Conservation (phyloP, 1,284 basidiomycete species). For the Polyporus tsugae region DNA sequence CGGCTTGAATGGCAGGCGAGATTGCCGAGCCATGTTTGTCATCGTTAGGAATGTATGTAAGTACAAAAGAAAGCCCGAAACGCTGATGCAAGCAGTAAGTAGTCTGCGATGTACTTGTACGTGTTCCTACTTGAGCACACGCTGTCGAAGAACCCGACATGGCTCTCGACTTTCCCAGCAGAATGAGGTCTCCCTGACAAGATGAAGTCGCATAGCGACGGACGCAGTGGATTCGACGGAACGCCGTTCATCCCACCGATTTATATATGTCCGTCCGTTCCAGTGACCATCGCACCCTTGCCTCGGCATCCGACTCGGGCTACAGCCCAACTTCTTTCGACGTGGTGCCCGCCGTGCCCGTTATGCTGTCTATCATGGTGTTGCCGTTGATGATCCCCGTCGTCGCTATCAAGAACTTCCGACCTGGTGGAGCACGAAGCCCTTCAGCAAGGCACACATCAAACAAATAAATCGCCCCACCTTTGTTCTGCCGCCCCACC, state of each 20-base stretch:
- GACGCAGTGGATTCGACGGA: slow-evolving; percentile 19
- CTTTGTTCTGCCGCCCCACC: slow-evolving; percentile 85
- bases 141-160: background rate
- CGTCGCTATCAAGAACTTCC: slow-evolving; percentile 88
- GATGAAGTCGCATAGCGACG: background rate
- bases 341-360: slow-evolving; percentile 50
- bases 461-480: slow-evolving; percentile 47
- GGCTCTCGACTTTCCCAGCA: background rate
- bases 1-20: background rate
- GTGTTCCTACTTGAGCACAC: background rate
- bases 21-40: slow-evolving; percentile 7
- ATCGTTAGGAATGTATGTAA: slow-evolving; percentile 1
- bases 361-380: slow-evolving; percentile 74
- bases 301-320: slow-evolving; percentile 12
- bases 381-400: slow-evolving; percentile 87
- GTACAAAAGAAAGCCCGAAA: background rate
- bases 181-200: background rate
- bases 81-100: background rate
- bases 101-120: background rate
- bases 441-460: slow-evolving; percentile 11
- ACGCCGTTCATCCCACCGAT: slow-evolving; percentile 20
- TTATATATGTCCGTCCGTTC: slow-evolving; percentile 16
- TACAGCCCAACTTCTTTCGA: slow-evolving; percentile 46
- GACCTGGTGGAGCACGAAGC: slow-evolving; percentile 54
- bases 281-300: background rate